Base-by-base conservation (phyloP, 202 grass and related monocot species). In the Miscanthus sacchariflorus region DNA sequence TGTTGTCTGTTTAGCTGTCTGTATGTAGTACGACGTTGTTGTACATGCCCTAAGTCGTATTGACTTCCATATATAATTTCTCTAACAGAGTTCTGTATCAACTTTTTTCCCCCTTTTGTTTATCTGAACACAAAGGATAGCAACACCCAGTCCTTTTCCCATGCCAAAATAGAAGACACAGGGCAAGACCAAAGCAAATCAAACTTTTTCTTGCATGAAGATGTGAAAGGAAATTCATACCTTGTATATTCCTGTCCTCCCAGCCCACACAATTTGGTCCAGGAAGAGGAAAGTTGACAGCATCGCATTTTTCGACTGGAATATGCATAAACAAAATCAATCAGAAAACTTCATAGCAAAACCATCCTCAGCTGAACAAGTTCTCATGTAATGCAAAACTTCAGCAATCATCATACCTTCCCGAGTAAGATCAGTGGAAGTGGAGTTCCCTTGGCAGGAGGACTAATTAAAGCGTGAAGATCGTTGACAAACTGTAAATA, bases 261-360 rank as follows among this genome's bases (percentile, higher is more conserved):
- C 92, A 76, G 87, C 89, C 96, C 96, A 98, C 45, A 98, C 96
- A 83, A 98, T 98, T 95, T 98, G 96, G 66, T 98, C 96, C 27
- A 98, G 85, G 85, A 98, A 93, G 50, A 98, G 91, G 86, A 98
- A 98, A 90, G 92, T 96, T 54, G 96, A 98, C 58, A 98, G 70
- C 82, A 98, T 21, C 43, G 96, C 96, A 54, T 98, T 98, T 85
- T 98, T 98, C 1, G 94, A 96, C 96, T 98, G 90, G 30, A 46
- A 74, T 30, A 14, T 17, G 61, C 80, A 90, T 13, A 36, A 77
- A 81, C 6, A 14, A 70, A 50, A 13, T 39, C 10, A 77, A 66
- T 45, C 58, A 88, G 15, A 52, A 43, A 54, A 49, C 14, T 35
- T 10, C 21, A 83, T 68, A 69, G 42, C 19, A 84, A 15, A 71